phyloP scores from a whole-genome alignment of 2,329 filamentous ascomycete genomes.

The Conoideocrella luteorostrata region DNA sequence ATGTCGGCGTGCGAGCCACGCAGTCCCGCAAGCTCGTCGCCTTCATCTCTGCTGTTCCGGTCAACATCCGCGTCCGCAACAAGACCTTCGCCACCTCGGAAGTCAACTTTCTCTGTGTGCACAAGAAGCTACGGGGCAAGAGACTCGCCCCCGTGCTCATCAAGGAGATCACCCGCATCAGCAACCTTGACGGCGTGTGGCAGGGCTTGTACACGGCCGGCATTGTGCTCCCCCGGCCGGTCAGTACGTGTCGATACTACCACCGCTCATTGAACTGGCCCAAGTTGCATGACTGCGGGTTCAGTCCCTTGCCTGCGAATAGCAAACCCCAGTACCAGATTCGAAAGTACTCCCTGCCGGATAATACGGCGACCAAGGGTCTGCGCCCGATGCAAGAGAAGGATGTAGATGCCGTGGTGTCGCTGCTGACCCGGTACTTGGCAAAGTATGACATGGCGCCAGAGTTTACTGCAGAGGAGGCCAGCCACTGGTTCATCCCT shows the following conservation, averaged over 20 bases:
- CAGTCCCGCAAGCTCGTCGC: constrained; percentile 84
- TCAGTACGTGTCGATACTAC: constrained; percentile 92
- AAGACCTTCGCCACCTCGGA: constrained; percentile 74
- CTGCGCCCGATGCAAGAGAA: constrained; percentile 73
- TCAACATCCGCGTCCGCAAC: constrained; percentile 72
- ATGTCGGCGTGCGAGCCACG: constrained; percentile 82
- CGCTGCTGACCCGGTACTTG: constrained; percentile 71
- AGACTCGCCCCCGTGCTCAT: constrained; percentile 89
- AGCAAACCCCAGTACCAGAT: constrained; percentile 84
- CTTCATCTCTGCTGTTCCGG: constrained; percentile 91
- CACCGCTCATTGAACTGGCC: constrained; percentile 92
- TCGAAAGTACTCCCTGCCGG: constrained; percentile 76
- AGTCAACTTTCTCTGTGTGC: constrained; percentile 96
- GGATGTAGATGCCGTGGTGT: constrained; percentile 70
- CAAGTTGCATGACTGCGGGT: constrained; percentile 91
- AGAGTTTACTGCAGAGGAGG: constrained; percentile 71
- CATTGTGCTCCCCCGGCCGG: constrained; percentile 80
- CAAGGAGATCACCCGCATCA: constrained; percentile 92
- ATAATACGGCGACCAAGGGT: constrained; percentile 64
- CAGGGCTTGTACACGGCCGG: constrained; percentile 96
- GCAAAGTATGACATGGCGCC: constrained; percentile 78
- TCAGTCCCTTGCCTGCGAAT: constrained; percentile 77
- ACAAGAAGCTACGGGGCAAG: constrained; percentile 95
- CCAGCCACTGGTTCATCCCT: constrained; percentile 82
- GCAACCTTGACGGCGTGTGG: constrained; percentile 79